Conservation (phyloP, 371 early-diverging fungal species). For the Polyrhizophydium stewartii region DNA sequence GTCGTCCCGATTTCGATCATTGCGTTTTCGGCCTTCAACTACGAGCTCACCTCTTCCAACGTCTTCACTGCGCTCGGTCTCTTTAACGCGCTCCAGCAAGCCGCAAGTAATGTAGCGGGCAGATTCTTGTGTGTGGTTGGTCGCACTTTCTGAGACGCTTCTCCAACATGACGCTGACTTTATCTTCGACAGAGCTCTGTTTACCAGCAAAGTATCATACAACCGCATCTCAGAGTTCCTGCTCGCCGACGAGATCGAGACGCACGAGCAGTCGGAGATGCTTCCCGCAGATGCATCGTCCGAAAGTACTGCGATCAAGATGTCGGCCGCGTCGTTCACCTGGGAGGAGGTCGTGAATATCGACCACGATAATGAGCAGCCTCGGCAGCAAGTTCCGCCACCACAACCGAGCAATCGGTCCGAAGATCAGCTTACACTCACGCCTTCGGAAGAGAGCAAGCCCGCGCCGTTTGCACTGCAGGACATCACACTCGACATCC, state of each 20-base stretch:
- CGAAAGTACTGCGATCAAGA: slow-evolving; percentile 3
- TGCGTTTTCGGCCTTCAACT: background rate
- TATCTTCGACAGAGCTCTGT: background rate
- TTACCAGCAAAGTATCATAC: background rate
- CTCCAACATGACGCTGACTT: background rate
- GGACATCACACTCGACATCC: slow-evolving; percentile 10
- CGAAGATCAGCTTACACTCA: no score
- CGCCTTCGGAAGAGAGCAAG: no score
- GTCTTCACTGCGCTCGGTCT: slow-evolving; percentile 13
- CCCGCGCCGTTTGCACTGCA: background rate
- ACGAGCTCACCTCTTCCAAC: slow-evolving; percentile 3
- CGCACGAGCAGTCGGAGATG: background rate
- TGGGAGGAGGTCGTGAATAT: slow-evolving; percentile 37
- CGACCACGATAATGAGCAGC: no score
- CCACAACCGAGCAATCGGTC: no score
- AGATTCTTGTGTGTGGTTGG: background rate
- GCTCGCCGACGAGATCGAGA: background rate
- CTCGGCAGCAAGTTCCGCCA: no score
- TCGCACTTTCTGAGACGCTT: background rate
- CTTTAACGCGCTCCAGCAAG: slow-evolving; percentile 10
- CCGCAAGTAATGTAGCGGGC: slow-evolving; percentile 9
- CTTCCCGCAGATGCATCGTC: background rate
- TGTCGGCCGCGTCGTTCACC: slow-evolving; percentile 44
- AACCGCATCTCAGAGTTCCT: background rate
- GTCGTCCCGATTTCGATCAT: background rate